phyloP scores from a whole-genome alignment of 2,329 filamentous ascomycete species.

The Aspergillus phoenicis region DNA sequence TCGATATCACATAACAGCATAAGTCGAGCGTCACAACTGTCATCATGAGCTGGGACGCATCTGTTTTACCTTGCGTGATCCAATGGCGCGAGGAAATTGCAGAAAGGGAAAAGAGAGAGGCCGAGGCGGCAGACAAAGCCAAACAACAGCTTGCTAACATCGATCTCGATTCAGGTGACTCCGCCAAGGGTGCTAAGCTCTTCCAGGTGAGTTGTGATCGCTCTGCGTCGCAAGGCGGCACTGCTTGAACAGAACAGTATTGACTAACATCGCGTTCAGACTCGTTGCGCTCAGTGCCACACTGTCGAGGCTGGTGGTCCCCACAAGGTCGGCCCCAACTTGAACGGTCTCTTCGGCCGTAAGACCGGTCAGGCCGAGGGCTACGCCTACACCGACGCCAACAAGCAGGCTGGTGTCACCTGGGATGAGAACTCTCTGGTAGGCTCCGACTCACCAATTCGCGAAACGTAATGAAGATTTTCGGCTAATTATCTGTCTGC shows the following conservation, averaged over 20 bases:
- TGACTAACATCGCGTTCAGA: constrained; percentile 50
- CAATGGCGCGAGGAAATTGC: constrained; percentile 29
- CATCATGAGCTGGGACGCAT: constrained; percentile 32
- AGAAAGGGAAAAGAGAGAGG: constrained; percentile 18
- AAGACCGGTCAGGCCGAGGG: constrained; percentile 89
- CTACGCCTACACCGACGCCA: constrained; percentile 98
- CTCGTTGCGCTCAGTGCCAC: constrained; percentile 97
- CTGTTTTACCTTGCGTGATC: constrained; percentile 26
- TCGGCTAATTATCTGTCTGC: constrained; percentile 21
- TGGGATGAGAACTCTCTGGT: constrained; percentile 88
- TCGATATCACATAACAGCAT: too few relatives aligned
- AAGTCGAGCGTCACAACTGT: not conserved
- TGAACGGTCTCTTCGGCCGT: constrained; percentile 97
- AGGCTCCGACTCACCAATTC: constrained; percentile 38
- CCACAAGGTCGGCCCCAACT: constrained; percentile 98
- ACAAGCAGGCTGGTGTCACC: constrained; percentile 92
- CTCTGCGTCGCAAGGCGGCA: not conserved
- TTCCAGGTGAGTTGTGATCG: constrained; percentile 69
- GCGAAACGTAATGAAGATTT: not conserved
- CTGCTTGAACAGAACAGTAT: not conserved
- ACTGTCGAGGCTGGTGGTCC: constrained; percentile 84
- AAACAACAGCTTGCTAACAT: constrained; percentile 33
- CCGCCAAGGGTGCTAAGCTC: constrained; percentile 95
- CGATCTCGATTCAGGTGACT: constrained; percentile 66
- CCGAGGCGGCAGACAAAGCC: constrained; percentile 20